phyloP scores from a whole-genome alignment of 139 green algal genomes.

The Ettlia oleoabundans region DNA sequence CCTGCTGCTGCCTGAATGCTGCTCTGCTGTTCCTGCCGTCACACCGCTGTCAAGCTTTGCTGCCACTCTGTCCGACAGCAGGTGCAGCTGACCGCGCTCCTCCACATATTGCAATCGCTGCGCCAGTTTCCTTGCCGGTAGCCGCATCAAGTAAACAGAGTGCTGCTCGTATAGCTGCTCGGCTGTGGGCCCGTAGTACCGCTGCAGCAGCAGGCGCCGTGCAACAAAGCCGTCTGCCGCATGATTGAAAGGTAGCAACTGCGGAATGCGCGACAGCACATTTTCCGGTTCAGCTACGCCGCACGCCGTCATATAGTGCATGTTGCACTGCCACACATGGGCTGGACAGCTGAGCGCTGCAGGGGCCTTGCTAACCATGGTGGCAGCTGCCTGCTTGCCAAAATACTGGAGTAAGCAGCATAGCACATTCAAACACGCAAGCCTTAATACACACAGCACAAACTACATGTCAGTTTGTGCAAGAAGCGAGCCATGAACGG shows the following conservation, averaged over 20 bases:
- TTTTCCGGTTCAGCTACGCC: neutral
- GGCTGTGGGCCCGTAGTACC: neutral
- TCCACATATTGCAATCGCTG: too few species aligned
- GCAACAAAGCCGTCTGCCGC: neutral
- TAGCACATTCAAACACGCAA: too few species aligned
- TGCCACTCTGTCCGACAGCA: too few species aligned
- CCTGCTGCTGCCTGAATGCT: too few species aligned
- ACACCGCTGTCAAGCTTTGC: too few species aligned
- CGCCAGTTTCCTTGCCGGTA: too few species aligned
- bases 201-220: neutral
- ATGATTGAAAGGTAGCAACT: neutral
- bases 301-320: neutral
- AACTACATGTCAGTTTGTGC: neutral
- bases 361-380: neutral
- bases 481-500: too few species aligned
- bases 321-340: neutral
- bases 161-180: too few species aligned
- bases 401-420: too few species aligned
- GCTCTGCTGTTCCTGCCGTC: too few species aligned
- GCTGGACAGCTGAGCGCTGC: neutral
- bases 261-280: neutral
- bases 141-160: too few species aligned
- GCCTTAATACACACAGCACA: neutral
- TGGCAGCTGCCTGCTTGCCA: neutral
- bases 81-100: too few species aligned